phyloP scores from a whole-genome alignment of 768 basidiomycete species.

The Lentinula sp. region DNA sequence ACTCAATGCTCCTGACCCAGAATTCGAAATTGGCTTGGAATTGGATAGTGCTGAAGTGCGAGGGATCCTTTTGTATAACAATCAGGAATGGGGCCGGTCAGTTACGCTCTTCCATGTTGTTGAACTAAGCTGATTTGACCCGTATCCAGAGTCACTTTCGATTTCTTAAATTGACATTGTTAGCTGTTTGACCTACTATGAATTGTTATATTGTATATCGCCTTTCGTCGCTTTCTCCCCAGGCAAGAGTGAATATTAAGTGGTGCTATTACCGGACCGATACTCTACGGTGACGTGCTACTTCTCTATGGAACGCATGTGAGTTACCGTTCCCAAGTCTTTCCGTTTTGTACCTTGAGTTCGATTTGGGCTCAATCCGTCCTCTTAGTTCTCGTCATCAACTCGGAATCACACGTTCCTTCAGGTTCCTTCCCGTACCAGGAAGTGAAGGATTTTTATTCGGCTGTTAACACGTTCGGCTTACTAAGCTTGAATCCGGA shows the following conservation, averaged over 20 bases:
- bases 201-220: neutral
- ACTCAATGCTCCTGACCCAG: slow-evolving; percentile 26
- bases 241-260: too few relatives aligned
- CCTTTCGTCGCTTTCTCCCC: neutral
- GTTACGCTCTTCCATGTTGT: slow-evolving; percentile 20
- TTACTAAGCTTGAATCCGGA: neutral
- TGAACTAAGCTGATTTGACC: slow-evolving; percentile 7
- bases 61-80: slow-evolving; percentile 68
- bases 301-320: neutral
- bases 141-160: slow-evolving; percentile 37
- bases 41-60: slow-evolving; percentile 85
- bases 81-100: slow-evolving; percentile 76
- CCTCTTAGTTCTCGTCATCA: too few relatives aligned
- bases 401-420: neutral
- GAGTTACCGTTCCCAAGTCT: neutral
- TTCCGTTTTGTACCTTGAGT: neutral
- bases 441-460: neutral
- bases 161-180: slow-evolving; percentile 33
- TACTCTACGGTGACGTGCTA: neutral
- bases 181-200: neutral
- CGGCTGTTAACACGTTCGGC: neutral
- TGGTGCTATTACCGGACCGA: too few relatives aligned
- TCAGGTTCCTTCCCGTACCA: neutral
- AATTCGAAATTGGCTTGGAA: slow-evolving; percentile 81
- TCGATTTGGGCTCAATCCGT: neutral